phyloP scores from a whole-genome alignment of 495 filamentous ascomycete species.

The Penicillium argentinense region DNA sequence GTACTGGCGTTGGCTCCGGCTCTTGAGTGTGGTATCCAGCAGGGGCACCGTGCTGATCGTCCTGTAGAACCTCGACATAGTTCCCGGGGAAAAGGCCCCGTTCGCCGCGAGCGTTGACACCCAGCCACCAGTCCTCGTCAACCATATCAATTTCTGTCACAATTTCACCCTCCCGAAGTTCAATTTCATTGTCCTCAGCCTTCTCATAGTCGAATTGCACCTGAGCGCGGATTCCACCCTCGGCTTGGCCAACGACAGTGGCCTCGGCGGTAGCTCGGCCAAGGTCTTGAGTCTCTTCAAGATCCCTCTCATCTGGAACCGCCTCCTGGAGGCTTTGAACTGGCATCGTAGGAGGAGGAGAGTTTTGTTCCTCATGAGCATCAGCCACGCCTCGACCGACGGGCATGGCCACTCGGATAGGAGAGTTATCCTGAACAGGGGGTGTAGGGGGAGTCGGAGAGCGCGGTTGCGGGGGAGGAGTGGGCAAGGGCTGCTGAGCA shows the following conservation, averaged over 20 bases:
- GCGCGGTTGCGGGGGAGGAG: constrained; percentile 57
- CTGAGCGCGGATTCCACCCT: constrained; percentile 64
- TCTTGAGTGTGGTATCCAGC: constrained; percentile 26
- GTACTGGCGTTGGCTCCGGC: constrained; percentile 14
- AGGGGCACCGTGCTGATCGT: constrained; percentile 38
- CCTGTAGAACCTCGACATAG: constrained; percentile 84
- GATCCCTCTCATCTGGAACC: constrained; percentile 61
- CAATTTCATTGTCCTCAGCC: constrained; percentile 93
- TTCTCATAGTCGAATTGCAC: constrained; percentile 96
- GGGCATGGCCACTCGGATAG: constrained; percentile 85
- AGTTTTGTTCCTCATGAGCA: constrained; percentile 49
- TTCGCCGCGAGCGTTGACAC: constrained; percentile 77
- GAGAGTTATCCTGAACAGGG: constrained; percentile 59
- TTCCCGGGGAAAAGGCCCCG: constrained; percentile 92
- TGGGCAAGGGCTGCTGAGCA: constrained; percentile 41
- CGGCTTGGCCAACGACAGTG: constrained; percentile 34
- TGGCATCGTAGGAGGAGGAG: constrained; percentile 55
- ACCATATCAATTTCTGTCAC: constrained; percentile 98
- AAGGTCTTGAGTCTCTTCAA: constrained; percentile 61
- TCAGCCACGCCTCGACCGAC: constrained; percentile 62
- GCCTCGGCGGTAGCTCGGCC: constrained; percentile 62
- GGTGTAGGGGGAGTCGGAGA: constrained; percentile 63
- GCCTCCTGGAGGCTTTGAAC: constrained; percentile 56
- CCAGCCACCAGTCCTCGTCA: constrained; percentile 97
- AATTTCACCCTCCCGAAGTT: constrained; percentile 84